Evolutionary conservation across 768 basidiomycete genomes (phyloP), one percentile per base, ranked within the genome.

Genomic region (Hysterangium stoloniferum): DNA sequence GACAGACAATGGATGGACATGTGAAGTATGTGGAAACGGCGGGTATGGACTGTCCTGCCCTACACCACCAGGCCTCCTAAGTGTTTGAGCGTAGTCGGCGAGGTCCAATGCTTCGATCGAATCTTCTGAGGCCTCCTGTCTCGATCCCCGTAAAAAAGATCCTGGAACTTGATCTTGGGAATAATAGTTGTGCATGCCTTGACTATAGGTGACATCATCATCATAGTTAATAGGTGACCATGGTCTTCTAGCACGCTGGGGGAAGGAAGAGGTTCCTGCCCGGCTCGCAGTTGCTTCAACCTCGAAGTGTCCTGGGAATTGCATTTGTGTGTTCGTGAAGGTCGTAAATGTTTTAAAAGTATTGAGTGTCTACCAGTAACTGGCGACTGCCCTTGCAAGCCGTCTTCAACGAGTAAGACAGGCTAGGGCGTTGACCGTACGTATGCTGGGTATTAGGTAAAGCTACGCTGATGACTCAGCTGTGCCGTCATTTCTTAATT

Each of bases 31-130:
- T n/a, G 53, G 54, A 35, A 54, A 57, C 3, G 61, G 67, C 24
- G 66, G 66, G 56, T 71, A 68, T 28, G 61, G 54, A 15, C 62
- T 61, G 46, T 66, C 62, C 2, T 56, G 53, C 15, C 54, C 57
- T 42, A 59, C 60, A 2, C 47, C 49, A n/a, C n/a, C n/a, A 4
- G 59, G 54, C n/a, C 57, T 57, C 34, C 69, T 65, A 20, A 82
- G 68, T 17, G 77, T 77, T 53, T 62, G 66, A 6, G 81, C 71
- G 64, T 84, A 86, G 62, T 84, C 84, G 28, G 82, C 82, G 20
- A 86, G 71, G 64, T 86, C 84, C 48, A 84, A 72, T 2, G 82
- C 82, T 60, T 85, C 82, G 1, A 84, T 73, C 48, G 81, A 83
- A 24, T 71, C 73, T 52, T 84, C 83, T 5, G 82, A 81, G 4